These are phyloP conservation scores for Thuidium tamariscinum DNA, from an alignment of 225 moss, liverwort and hornwort species.

Conservation along the genomic window DNA sequence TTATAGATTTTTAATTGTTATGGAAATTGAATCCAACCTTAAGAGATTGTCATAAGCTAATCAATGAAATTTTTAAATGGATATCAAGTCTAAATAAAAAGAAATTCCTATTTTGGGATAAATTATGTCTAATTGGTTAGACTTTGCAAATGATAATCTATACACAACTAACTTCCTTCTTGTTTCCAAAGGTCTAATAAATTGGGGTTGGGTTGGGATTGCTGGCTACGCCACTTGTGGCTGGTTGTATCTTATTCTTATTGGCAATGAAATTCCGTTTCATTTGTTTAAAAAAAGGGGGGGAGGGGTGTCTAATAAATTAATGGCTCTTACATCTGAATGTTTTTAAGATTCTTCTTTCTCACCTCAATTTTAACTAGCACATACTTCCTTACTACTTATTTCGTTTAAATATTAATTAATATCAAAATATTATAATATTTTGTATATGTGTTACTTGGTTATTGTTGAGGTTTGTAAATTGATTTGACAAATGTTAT, in stretches of 20 bases:
- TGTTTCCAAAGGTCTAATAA: too few relatives aligned
- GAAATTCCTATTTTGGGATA: accelerated
- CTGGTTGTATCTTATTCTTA: too few relatives aligned
- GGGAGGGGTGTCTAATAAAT: too few relatives aligned
- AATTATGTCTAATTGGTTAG: too few relatives aligned
- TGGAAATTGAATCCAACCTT: neutral
- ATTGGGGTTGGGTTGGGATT: too few relatives aligned
- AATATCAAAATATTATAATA: too few relatives aligned
- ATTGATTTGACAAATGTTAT: neutral
- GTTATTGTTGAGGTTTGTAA: neutral
- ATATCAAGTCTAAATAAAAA: neutral
- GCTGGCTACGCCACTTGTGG: too few relatives aligned
- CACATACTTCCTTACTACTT: neutral
- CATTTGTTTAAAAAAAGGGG: too few relatives aligned
- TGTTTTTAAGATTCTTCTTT: neutral
- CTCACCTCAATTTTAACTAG: neutral
- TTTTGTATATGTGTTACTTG: too few relatives aligned
- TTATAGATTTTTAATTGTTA: neutral
- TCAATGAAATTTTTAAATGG: neutral
- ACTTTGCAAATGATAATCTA: too few relatives aligned
- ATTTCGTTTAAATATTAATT: neutral
- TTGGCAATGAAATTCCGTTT: too few relatives aligned
- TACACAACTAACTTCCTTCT: too few relatives aligned
- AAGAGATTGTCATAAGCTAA: neutral
- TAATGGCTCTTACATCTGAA: accelerated